phyloP scores from a whole-genome alignment of 2,329 filamentous ascomycete species.

The Pestalotiopsis fici region DNA sequence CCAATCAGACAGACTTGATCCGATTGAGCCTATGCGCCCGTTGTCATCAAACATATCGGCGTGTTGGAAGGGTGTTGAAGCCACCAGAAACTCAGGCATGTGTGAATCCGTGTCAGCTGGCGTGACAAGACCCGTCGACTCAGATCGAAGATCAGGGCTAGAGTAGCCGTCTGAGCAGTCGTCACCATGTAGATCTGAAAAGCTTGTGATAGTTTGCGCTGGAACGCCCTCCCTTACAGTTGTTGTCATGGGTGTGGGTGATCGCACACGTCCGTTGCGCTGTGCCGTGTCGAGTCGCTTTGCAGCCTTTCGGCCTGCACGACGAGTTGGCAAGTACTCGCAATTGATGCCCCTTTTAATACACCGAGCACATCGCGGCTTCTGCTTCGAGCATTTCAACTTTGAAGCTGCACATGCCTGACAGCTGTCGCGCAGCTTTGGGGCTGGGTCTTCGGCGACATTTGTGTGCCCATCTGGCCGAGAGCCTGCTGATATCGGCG shows the following conservation, averaged over 20 bases:
- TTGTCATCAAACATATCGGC: background rate
- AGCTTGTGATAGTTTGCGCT: background rate
- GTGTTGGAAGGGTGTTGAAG: background rate
- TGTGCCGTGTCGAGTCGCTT: background rate
- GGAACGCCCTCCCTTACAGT: background rate
- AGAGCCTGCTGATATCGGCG: background rate
- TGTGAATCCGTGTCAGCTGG: background rate
- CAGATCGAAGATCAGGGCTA: background rate
- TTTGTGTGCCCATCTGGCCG: background rate
- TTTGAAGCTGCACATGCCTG: conserved; percentile 36
- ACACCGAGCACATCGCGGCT: conserved; percentile 34
- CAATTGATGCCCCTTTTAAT: conserved; percentile 27
- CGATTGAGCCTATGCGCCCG: background rate
- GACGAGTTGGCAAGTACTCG: conserved; percentile 28
- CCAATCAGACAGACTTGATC: background rate
- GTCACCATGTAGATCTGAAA: background rate
- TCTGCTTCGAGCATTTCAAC: conserved; percentile 33
- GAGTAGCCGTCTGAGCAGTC: background rate
- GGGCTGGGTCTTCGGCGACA: background rate
- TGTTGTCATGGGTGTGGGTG: background rate
- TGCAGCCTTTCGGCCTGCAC: background rate
- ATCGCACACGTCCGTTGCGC: background rate
- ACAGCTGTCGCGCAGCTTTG: conserved; percentile 36
- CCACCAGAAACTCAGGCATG: background rate
- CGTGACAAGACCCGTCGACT: background rate